These are phyloP conservation scores for Blastomyces percursus DNA, from an alignment of 2,329 filamentous ascomycete genomes.

Conservation along the genomic window DNA sequence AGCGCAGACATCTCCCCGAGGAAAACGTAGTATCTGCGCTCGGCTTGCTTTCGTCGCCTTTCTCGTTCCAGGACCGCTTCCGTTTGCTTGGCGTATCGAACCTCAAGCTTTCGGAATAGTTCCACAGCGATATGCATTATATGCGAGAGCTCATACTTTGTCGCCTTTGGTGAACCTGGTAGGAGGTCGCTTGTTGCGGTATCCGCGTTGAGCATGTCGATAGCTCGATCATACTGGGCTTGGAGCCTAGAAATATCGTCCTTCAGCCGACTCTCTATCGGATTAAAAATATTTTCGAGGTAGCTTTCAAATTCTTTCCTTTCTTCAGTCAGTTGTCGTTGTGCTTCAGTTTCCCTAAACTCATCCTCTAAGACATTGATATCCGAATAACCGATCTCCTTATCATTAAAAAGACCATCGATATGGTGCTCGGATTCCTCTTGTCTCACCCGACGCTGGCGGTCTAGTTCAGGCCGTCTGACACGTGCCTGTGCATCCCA, in stretches of 20 bases:
- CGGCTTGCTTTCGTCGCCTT: constrained; percentile 44
- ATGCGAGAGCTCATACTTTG: constrained; percentile 28
- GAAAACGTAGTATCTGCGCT: constrained; percentile 42
- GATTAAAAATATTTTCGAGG: constrained; percentile 40
- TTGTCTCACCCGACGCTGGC: constrained; percentile 40
- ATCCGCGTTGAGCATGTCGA: constrained; percentile 33
- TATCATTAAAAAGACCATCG: constrained; percentile 44
- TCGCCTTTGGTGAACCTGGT: constrained; percentile 10
- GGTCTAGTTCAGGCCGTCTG: constrained; percentile 37
- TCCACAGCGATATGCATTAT: constrained; percentile 37
- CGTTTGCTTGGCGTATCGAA: constrained; percentile 40
- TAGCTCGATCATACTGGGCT: constrained; percentile 36
- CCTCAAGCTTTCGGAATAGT: constrained; percentile 40
- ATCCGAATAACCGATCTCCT: constrained; percentile 48
- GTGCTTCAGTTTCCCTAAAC: constrained; percentile 43
- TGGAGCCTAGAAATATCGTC: constrained; percentile 41
- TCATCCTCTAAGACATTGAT: constrained; percentile 46
- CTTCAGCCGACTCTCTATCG: constrained; percentile 39
- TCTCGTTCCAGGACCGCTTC: constrained; percentile 44
- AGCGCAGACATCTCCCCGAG: constrained; percentile 42
- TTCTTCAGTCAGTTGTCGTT: constrained; percentile 43
- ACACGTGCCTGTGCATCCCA: constrained; percentile 40
- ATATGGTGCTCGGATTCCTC: constrained; percentile 43
- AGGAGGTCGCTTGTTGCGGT: constrained; percentile 22
- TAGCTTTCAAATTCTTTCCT: constrained; percentile 42